Evolutionary conservation across 805 yeast genomes (phyloP).

Genomic region (Suhomyces kilbournensis): DNA sequence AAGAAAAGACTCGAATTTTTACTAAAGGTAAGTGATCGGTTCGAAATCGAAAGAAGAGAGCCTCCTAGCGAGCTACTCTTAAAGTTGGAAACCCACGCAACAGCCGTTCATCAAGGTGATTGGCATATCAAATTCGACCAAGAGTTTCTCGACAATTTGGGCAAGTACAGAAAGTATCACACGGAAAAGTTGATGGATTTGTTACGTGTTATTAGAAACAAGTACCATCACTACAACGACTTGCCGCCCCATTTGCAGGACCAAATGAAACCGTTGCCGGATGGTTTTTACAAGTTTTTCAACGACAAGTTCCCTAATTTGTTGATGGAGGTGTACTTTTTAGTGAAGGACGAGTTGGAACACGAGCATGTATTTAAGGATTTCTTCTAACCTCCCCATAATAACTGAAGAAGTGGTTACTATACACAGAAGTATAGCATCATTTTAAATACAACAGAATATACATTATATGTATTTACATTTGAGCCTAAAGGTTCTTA

Average conservation of each 20-base stretch:
- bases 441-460: no score
- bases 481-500: no score
- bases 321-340: slow-evolving; percentile 68
- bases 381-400: slow-evolving; percentile 9
- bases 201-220: slow-evolving; percentile 85
- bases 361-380: slow-evolving; percentile 59
- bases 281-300: slow-evolving; percentile 80
- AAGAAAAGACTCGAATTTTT: slow-evolving; percentile 78
- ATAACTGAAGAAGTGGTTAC: no score
- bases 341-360: slow-evolving; percentile 55
- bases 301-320: slow-evolving; percentile 71
- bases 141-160: slow-evolving; percentile 77
- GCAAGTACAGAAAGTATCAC: slow-evolving; percentile 86
- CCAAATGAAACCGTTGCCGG: slow-evolving; percentile 76
- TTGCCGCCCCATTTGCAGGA: slow-evolving; percentile 63
- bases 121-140: slow-evolving; percentile 77
- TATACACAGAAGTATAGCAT: no score
- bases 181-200: slow-evolving; percentile 78
- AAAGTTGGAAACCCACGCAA: slow-evolving; percentile 52
- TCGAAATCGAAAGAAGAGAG: slow-evolving; percentile 79
- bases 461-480: no score
- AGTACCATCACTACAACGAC: slow-evolving; percentile 92
- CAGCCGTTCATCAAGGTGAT: slow-evolving; percentile 57
- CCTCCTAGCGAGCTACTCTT: slow-evolving; percentile 65
- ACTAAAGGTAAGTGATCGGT: slow-evolving; percentile 83